Evolutionary conservation across 2,329 filamentous ascomycete genomes (phyloP), one percentile per base, ranked within the genome.

Genomic region (Pseudocercospora fijiensis): DNA sequence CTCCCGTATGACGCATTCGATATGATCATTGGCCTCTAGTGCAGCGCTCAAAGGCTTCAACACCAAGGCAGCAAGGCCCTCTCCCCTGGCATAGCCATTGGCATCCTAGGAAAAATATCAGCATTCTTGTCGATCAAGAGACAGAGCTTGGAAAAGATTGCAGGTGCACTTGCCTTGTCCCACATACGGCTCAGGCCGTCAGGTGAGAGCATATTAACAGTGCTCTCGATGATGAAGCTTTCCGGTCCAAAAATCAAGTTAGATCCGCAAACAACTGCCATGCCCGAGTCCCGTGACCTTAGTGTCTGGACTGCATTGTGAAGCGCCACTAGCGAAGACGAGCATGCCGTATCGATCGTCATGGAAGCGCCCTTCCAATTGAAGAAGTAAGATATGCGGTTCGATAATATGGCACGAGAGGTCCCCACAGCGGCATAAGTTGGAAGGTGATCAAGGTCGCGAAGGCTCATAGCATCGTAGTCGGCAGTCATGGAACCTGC

Each of bases 1-100:
- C 27, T 73, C 76, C 0, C 73, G 71, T 16, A 79, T 72, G 6
- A 78, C 67, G 47, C 76, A 76, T 33, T 80, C 76, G 26, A 84
- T 79, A 2, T 76, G 68, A 63, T 84, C 81, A 0, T 78, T 78
- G 67, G 82, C 78, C 0, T 62, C 72, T 3, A 87, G 60, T 0
- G 86, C 86, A 1, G 77, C 71, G 4, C 70, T 73, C 0, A 87
- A 69, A 0, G 71, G 75, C 70, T 87, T 87, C 0, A 88, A 66
- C 0, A 86, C 72, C 0, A 87, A 65, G 0, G 77, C 74, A 1
- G 80, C 78, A 9, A 85, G 72, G 0, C 84, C 84, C 57, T 87
- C 85, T n/a, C 82, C 83, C 0, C 84, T 78, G 24, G 77, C 82
- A 71, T 78, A 84, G 5, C 82, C 84, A 66, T 84, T 74, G 0